A percentile compares a stretch with the other conserved stretches of the same genome.
Conservation (phyloP, 2,329 filamentous ascomycete genomes). For the Cladosporium halotolerans region DNA sequence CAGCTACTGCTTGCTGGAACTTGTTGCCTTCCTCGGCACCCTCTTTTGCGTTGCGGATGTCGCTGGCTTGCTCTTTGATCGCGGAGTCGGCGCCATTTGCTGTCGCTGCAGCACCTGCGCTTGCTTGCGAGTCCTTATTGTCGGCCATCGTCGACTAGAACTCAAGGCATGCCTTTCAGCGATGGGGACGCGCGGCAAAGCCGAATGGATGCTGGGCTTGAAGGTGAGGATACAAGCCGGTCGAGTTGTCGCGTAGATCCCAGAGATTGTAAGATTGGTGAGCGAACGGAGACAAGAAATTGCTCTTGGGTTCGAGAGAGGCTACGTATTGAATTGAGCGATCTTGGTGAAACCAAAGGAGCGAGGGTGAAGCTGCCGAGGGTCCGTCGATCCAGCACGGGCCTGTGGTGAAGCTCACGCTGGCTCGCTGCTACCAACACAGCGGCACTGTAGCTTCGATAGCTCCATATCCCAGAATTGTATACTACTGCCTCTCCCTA, state of each 20-base stretch:
- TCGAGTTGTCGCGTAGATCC: background rate
- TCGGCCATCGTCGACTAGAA: constrained; percentile 15
- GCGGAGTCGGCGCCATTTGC: constrained; percentile 1
- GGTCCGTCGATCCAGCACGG: background rate
- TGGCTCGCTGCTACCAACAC: too few species aligned
- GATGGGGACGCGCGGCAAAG: background rate
- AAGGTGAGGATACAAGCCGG: too few species aligned
- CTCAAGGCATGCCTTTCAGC: constrained; percentile 6
- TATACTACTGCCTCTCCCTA: background rate
- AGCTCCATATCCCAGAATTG: background rate
- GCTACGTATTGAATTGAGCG: too few species aligned
- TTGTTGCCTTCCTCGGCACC: constrained; percentile 47
- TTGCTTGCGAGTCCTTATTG: constrained; percentile 17
- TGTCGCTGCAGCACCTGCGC: background rate
- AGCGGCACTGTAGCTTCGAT: too few species aligned
- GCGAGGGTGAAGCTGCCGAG: constrained; percentile 1
- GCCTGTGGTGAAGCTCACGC: background rate
- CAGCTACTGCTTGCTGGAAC: constrained; percentile 91
- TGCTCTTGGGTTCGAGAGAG: too few species aligned
- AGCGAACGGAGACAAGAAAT: background rate
- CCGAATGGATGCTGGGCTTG: too few species aligned
- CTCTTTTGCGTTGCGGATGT: constrained; percentile 17
- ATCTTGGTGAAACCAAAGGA: background rate
- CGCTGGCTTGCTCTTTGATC: constrained; percentile 10
- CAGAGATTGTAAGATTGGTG: background rate